Evolutionary conservation across 805 yeast genomes (phyloP), one percentile per base, ranked within the genome.

Genomic region (Kuraishia molischiana): DNA sequence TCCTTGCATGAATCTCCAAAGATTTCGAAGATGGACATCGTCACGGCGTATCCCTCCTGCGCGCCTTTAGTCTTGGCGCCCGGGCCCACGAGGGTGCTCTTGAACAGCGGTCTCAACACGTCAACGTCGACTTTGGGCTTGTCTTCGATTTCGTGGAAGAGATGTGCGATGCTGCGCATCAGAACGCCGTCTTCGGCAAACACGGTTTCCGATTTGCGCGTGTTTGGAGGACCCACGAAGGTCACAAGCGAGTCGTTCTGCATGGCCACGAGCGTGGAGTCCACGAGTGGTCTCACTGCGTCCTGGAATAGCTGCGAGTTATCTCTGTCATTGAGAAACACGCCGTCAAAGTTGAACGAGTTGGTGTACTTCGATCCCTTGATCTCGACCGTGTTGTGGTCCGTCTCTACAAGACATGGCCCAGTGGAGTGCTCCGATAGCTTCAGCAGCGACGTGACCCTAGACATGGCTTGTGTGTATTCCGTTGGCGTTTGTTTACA

Each of bases 21-120:
- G 18, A 74, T 57, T 46, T 74, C 79, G 49, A 69, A 69, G 59
- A 72, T 66, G 3, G 77, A 67, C n/a, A 74, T 19, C 2, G 73
- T 64, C 17, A 73, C 51, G 0, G 67, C 74, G 44, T 26, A 35
- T 5, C 35, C 35, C 8, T 35, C 38, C 8, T 4, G 28, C 6
- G 21, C 4, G 9, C 11, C 19, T 5, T 24, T 17, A 11, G 31
- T 6, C 4, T 14, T 5, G n/a, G n/a, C n/a, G 17, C 9, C 28
- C 8, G 17, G 14, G 8, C 28, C 22, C 13, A 24, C 13, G 19
- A 35, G 32, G 4, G 13, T 11, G 13, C 19, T 29, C 3, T 24
- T 24, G 13, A 35, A 11, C 20, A 15, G 32, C n/a, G 18, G 22
- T n/a, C 26, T 15, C 17, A 35, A 17, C 15, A 3, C 14, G 11